phyloP scores from a whole-genome alignment of 2,329 filamentous ascomycete genomes.

The Fusarium sp. region DNA sequence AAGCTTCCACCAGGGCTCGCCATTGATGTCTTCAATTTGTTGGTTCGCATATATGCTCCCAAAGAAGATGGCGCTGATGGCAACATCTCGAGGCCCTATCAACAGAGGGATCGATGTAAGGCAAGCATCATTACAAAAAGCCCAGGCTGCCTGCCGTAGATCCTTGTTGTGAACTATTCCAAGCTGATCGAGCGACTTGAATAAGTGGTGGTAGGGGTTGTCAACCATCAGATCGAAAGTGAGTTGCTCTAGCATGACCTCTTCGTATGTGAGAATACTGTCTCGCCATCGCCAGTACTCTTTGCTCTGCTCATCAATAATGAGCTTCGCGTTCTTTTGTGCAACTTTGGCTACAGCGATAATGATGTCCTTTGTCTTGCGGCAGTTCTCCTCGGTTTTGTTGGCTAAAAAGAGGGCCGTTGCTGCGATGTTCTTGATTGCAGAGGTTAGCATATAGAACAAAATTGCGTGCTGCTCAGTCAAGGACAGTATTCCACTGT shows the following conservation, averaged over 20 bases:
- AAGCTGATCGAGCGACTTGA: constrained; percentile 79
- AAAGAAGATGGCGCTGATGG: constrained; percentile 87
- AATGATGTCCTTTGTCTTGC: constrained; percentile 94
- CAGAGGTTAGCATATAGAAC: constrained; percentile 19
- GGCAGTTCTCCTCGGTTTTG: constrained; percentile 96
- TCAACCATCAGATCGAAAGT: constrained; percentile 95
- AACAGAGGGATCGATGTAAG: constrained; percentile 86
- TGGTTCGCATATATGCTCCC: constrained; percentile 79
- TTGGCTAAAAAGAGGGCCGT: constrained; percentile 93
- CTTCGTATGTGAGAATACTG: constrained; percentile 90
- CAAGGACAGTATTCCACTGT: neutral
- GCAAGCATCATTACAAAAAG: constrained; percentile 90
- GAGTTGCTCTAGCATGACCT: constrained; percentile 87
- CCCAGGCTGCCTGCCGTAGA: constrained; percentile 88
- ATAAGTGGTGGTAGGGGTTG: constrained; percentile 86
- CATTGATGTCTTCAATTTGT: constrained; percentile 78
- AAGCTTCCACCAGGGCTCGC: constrained; percentile 87
- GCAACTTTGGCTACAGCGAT: constrained; percentile 93
- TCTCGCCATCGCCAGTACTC: constrained; percentile 99
- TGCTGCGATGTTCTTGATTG: constrained; percentile 77
- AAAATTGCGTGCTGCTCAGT: neutral
- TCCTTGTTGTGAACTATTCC: constrained; percentile 80
- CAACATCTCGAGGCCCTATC: constrained; percentile 81
- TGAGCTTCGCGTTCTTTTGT: constrained; percentile 88
- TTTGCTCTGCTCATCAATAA: constrained; percentile 96